Conservation (phyloP, 495 filamentous ascomycete genomes). For the Chaetomium fimeti region DNA sequence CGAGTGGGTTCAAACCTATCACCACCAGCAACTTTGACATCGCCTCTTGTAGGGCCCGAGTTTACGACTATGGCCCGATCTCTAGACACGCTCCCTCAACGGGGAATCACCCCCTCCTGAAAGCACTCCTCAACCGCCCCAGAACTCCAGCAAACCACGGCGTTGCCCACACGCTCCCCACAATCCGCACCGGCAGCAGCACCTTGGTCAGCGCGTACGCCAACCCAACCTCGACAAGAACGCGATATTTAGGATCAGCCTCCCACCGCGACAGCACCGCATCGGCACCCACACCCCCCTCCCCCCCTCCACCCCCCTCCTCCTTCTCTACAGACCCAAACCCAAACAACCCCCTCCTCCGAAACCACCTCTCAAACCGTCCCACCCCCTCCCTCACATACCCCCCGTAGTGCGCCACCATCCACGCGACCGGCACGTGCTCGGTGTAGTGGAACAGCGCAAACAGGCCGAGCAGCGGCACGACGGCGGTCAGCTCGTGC, state of each 20-base stretch:
- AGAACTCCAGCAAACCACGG: constrained; percentile 85
- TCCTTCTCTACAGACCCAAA: constrained; percentile 25
- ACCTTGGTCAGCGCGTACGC: constrained; percentile 89
- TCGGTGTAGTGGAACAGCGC: constrained; percentile 72
- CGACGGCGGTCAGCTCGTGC: constrained; percentile 84
- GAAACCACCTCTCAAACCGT: constrained; percentile 47
- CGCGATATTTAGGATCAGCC: constrained; percentile 47
- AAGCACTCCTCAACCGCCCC: constrained; percentile 18
- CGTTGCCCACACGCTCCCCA: constrained; percentile 78
- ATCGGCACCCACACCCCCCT: constrained; percentile 7
- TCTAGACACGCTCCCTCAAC: neutral
- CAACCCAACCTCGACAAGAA: constrained; percentile 70
- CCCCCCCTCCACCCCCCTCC: constrained; percentile 20
- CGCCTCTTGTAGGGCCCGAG: neutral
- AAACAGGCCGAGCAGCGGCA: constrained; percentile 73
- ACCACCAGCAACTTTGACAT: neutral
- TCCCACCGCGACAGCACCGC: constrained; percentile 32
- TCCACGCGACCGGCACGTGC: constrained; percentile 56
- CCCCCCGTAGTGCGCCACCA: constrained; percentile 40
- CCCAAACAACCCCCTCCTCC: constrained; percentile 50
- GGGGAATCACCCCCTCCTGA: neutral
- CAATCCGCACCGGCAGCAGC: constrained; percentile 71
- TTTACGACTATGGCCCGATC: neutral
- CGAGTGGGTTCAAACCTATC: neutral
- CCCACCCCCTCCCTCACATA: constrained; percentile 47